Conservation (phyloP, 2,329 filamentous ascomycete species). For the Calonectria pteridis region DNA sequence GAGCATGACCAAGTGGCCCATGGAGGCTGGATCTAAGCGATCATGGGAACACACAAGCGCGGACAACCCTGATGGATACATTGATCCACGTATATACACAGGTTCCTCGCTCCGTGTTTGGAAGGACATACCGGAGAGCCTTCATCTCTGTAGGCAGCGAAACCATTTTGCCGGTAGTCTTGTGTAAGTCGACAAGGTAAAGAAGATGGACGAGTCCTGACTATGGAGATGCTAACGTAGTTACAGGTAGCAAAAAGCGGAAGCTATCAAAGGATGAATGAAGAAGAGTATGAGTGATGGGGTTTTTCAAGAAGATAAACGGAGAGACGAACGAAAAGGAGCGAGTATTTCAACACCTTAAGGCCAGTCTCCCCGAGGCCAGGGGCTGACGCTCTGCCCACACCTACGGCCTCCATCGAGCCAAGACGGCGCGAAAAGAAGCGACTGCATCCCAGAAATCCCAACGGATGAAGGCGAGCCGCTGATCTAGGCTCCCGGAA, state of each 20-base stretch:
- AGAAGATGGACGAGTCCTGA: not conserved
- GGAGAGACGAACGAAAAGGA: constrained; percentile 20
- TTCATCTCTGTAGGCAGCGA: constrained; percentile 69
- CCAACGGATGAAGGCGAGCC: constrained; percentile 22
- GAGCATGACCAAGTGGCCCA: not conserved
- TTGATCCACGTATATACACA: constrained; percentile 23
- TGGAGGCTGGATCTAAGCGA: constrained; percentile 4
- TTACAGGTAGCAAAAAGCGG: not conserved
- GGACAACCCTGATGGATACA: constrained; percentile 39
- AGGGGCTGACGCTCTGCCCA: constrained; percentile 30
- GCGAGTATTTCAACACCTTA: constrained; percentile 30
- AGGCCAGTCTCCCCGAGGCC: constrained; percentile 22
- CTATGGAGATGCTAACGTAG: constrained; percentile 1
- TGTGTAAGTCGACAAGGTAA: not conserved
- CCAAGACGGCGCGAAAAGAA: constrained; percentile 23
- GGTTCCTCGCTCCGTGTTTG: not conserved
- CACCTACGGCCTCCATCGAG: constrained; percentile 19
- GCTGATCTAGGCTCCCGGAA: constrained; percentile 17
- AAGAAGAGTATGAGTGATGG: constrained; percentile 15
- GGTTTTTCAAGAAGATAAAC: constrained; percentile 21
- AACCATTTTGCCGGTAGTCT: constrained; percentile 42
- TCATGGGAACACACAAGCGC: constrained; percentile 11
- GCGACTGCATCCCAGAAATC: constrained; percentile 19
- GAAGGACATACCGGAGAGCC: constrained; percentile 68
- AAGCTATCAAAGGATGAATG: not conserved